Base-by-base conservation (phyloP, 768 basidiomycete genomes). In the Pholiota molesta region DNA sequence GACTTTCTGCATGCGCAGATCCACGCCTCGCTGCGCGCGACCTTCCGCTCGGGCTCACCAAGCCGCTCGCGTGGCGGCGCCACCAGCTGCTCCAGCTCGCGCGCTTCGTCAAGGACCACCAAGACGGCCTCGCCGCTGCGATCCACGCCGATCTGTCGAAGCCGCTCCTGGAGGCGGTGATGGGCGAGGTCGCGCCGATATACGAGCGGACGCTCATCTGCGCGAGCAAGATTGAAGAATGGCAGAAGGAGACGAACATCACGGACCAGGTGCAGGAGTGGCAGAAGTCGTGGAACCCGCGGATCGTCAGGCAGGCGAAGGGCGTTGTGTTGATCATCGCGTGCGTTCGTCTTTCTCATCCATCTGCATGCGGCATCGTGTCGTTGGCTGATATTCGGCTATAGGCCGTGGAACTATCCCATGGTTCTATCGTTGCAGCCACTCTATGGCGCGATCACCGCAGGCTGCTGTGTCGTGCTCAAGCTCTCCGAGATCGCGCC, bases 401-500 rank as follows among this genome's bases (percentile, higher is more conserved):
- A 82, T 65, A 88, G 87, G 17, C 87, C 87, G 2, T 89, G 87
- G 86, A 90, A 90, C 67, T 90, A 85, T 65, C 89, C 89, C 0
- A 67, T 86, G 55, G 73, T 84, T 10, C 78, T 88, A 33, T 77
- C 74, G 68, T 70, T 90, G 6, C 81, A 82, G 40, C 89, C 90
- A 3, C 74, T 89, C 21, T 78, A 83, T 54, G 91, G 90, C 4
- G 91, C 91, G 1, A 88, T 94, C 53, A 80, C 89, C 0, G 90
- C 90, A 0, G 92, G 91, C 0, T 90, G 88, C 66, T 80, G 86
- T n/a, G 82, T 80, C 0, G 79, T 86, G 9, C 51, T 92, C 67
- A 92, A 93, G 68, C 81, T 83, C 0, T 91, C 90, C 8, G 92
- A 93, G 68, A 68, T 85, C 52, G 71, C 78, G 0, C 83, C 88